Conservation (phyloP, 2,329 filamentous ascomycete genomes). For the Stagonosporopsis vannaccii region DNA sequence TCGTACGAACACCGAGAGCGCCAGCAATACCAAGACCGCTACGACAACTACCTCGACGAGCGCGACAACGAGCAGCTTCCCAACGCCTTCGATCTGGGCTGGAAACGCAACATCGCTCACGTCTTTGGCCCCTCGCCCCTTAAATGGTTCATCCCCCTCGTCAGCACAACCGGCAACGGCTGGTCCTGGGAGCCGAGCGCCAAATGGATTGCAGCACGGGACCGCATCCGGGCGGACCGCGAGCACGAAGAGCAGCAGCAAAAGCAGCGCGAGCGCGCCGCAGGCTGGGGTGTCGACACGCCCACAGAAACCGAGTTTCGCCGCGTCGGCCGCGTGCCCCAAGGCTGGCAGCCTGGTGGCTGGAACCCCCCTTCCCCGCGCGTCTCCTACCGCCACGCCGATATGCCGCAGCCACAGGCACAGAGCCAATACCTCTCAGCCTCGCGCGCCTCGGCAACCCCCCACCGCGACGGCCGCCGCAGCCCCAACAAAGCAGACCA, state of each 20-base stretch:
- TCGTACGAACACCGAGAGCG: conserved; percentile 64
- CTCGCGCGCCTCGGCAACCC: conserved; percentile 7
- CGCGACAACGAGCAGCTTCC: conserved; percentile 86
- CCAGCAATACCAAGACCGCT: conserved; percentile 70
- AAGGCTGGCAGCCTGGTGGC: conserved; percentile 42
- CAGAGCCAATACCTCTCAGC: conserved; percentile 32
- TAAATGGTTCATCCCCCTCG: conserved; percentile 81
- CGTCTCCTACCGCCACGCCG: conserved; percentile 40
- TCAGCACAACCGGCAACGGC: conserved; percentile 87
- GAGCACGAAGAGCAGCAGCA: conserved; percentile 58
- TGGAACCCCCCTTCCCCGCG: conserved; percentile 37
- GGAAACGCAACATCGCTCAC: conserved; percentile 78
- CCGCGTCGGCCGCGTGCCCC: conserved; percentile 34
- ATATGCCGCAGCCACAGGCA: conserved; percentile 44
- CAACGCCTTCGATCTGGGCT: conserved; percentile 91
- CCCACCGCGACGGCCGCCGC: conserved; percentile 44
- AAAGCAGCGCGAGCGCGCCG: conserved; percentile 67
- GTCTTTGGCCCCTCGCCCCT: conserved; percentile 78
- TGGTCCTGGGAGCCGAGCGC: conserved; percentile 91
- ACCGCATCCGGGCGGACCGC: conserved; percentile 60
- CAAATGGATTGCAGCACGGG: conserved; percentile 76
- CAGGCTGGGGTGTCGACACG: conserved; percentile 68
- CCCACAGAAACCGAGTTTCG: conserved; percentile 49
- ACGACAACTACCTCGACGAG: conserved; percentile 86
- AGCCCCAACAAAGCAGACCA: conserved; percentile 52